phyloP scores from a whole-genome alignment of 805 yeast species.

The Metschnikowia picachoensis region DNA sequence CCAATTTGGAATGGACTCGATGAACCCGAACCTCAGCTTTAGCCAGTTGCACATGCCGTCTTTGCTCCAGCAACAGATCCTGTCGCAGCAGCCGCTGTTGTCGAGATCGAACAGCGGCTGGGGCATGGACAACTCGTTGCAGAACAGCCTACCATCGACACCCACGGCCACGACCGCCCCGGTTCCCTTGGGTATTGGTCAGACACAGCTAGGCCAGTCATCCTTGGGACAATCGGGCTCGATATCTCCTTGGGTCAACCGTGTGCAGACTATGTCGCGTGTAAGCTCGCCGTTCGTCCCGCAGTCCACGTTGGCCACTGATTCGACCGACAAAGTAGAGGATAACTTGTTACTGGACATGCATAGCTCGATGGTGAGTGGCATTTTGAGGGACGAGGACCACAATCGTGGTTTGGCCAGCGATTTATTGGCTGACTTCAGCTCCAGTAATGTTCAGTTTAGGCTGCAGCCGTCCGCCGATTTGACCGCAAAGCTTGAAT shows the following conservation, averaged over 20 bases:
- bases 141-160: slow-evolving; percentile 26
- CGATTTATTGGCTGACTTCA: not conserved
- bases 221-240: slow-evolving; percentile 35
- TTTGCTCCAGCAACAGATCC: slow-evolving; percentile 31
- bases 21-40: slow-evolving; percentile 13
- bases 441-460: not conserved
- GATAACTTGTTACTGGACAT: slow-evolving; percentile 36
- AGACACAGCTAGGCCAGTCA: slow-evolving; percentile 7
- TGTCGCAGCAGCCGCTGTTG: slow-evolving; percentile 27
- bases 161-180: slow-evolving; percentile 21
- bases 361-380: slow-evolving; percentile 39
- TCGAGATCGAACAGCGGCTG: slow-evolving; percentile 37
- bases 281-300: slow-evolving; percentile 41
- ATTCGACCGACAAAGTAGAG: slow-evolving; percentile 9
- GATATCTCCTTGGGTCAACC: slow-evolving; percentile 40
- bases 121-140: slow-evolving; percentile 32
- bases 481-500: too few species aligned
- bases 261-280: slow-evolving; percentile 32
- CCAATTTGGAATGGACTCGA: slow-evolving; percentile 28
- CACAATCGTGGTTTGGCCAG: not conserved
- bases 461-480: too few species aligned
- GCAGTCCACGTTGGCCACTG: slow-evolving; percentile 9
- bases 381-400: slow-evolving; percentile 26
- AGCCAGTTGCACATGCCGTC: slow-evolving; percentile 30
- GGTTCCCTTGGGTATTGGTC: slow-evolving; percentile 18